Conservation (phyloP, 78 protist genomes). For the Protostelium mycophagum region DNA sequence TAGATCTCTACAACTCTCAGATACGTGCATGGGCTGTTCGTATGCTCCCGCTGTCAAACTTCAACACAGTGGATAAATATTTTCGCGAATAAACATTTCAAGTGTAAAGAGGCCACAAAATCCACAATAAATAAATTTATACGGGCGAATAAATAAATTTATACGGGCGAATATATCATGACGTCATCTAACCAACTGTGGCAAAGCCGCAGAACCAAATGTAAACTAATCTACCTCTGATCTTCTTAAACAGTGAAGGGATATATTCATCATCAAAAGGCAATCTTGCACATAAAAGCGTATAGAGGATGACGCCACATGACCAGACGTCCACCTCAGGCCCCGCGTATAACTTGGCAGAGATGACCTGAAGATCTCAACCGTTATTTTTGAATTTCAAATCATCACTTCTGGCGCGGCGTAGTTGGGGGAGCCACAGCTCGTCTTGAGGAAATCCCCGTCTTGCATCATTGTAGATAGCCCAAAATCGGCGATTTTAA, state of each 20-base stretch:
- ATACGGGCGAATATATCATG: not conserved
- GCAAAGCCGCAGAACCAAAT: not conserved
- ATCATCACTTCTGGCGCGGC: slow-evolving; percentile 99
- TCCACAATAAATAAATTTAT: not conserved
- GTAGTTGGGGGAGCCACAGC: slow-evolving; percentile 99
- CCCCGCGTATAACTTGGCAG: slow-evolving; percentile 84
- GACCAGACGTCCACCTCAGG: slow-evolving; percentile 96
- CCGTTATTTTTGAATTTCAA: not conserved
- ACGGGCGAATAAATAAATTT: not conserved
- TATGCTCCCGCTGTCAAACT: slow-evolving; percentile 67
- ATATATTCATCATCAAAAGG: slow-evolving; percentile 98
- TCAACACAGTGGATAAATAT: not conserved
- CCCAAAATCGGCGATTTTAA: slow-evolving; percentile 98
- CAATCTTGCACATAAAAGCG: slow-evolving; percentile 65
- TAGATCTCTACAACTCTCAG: slow-evolving; percentile 76
- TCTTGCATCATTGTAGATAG: slow-evolving; percentile 94
- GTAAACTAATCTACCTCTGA: slow-evolving; percentile 50
- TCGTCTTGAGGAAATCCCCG: slow-evolving; percentile 94
- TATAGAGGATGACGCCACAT: slow-evolving; percentile 69
- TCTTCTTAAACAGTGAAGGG: slow-evolving; percentile 93
- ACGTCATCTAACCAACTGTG: not conserved
- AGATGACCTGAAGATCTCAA: not conserved
- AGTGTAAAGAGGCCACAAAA: too few species aligned
- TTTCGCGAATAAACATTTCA: not conserved
- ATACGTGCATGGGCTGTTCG: slow-evolving; percentile 75